A percentile compares a stretch with the other conserved stretches of the same genome.
Evolutionary conservation across 2,329 filamentous ascomycete species (phyloP).

Genomic region (Apiospora pterosperma): DNA sequence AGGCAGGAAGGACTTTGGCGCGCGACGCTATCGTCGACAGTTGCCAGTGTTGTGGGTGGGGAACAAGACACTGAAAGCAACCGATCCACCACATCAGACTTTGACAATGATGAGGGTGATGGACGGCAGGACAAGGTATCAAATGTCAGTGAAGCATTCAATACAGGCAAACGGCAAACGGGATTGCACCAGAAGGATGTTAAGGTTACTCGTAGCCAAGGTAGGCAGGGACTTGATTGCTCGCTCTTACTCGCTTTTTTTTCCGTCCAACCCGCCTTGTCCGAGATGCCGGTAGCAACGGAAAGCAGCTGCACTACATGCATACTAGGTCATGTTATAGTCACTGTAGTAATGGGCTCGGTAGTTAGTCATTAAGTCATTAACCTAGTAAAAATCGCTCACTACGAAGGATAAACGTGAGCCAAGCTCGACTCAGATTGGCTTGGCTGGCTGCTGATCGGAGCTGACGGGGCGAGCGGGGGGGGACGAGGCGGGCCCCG

Average conservation of each 20-base stretch:
- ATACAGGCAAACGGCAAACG: neutral
- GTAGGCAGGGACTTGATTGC: too few relatives aligned
- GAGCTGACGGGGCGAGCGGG: neutral
- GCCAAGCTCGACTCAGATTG: neutral
- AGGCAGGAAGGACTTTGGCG: neutral
- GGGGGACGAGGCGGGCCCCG: neutral
- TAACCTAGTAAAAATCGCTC: constrained; percentile 3
- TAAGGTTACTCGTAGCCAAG: too few relatives aligned
- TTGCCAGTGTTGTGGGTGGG: neutral
- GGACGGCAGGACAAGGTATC: neutral
- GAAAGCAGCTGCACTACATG: neutral
- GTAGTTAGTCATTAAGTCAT: neutral
- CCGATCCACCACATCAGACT: neutral
- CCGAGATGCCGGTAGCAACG: neutral
- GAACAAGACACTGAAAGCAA: neutral
- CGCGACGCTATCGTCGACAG: neutral
- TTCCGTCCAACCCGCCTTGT: neutral
- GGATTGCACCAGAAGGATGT: neutral
- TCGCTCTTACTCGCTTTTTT: neutral
- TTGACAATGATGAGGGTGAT: neutral
- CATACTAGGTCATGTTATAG: neutral
- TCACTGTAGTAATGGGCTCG: neutral
- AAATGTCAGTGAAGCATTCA: constrained; percentile 1
- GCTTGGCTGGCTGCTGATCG: neutral
- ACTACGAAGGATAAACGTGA: neutral